Evolutionary conservation across 179 eudicot genomes (phyloP), one percentile per base, ranked within the genome.

Genomic region (Beta macrorhiza): DNA sequence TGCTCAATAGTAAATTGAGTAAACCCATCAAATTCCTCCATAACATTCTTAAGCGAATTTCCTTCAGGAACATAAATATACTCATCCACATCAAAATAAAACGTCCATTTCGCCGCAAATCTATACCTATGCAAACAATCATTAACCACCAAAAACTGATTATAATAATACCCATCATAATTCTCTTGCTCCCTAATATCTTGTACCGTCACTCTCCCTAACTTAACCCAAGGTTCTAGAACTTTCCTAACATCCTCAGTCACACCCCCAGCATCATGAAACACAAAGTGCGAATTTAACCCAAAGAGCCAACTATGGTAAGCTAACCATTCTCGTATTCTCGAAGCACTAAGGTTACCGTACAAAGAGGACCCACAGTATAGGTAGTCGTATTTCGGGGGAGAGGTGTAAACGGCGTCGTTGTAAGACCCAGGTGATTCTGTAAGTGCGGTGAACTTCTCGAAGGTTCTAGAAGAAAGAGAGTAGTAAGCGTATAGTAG

Each of bases 1-100:
- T 90, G 93, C 89, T 90, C 91, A 83, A 90, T 89, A 22, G 93
- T 90, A 63, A 90, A 87, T 87, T 90, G 93, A 2, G 91, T 86
- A 75, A 74, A 82, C 14, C 77, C 85, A 6, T 79, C 61, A 72
- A 90, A 86, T 72, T 82, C 91, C 17, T 80, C 79, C 81, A 89
- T 58, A 53, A 87, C 90, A 9, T 72, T 68, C 13, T 83, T 84
- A 67, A 89, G 77, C 6, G 73, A 7, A 17, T 51, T 78, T 56
- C 86, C 88, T 42, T 83, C 72, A 0, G 93, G 93, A 59, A 89
- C 80, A 52, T 81, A 87, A 5, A 90, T 84, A 76, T 90, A 90
- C 86, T 90, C 93, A 80, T 90, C 92, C 13, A 90, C 90, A 78
- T 90, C 93, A 68, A 86, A 90, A 70, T 78, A 90, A 19, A 90